Percentiles rank a stretch among this genome's conserved stretches.
phyloP scores from a whole-genome alignment of 768 basidiomycete species.

The Tulasnella sp. region DNA sequence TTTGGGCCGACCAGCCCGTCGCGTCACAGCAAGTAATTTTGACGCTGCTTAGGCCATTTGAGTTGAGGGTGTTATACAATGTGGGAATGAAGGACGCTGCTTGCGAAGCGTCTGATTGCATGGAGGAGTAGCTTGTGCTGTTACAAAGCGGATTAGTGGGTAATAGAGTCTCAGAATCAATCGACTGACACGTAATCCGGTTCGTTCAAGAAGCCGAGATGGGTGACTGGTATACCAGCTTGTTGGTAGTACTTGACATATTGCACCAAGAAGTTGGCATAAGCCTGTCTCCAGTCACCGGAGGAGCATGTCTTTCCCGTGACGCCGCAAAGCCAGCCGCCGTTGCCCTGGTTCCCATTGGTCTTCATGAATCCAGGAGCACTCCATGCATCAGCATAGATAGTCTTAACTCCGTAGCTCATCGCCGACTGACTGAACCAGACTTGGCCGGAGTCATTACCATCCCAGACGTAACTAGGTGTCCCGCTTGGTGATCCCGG shows the following conservation, averaged over 20 bases:
- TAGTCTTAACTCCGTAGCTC: conserved; percentile 23
- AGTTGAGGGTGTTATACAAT: conserved; percentile 17
- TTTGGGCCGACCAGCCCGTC: conserved; percentile 26
- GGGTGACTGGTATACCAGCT: conserved; percentile 26
- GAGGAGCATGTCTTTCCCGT: conserved; percentile 33
- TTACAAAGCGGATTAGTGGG: not conserved
- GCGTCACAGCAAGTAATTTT: conserved; percentile 35
- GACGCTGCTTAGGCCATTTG: conserved; percentile 1
- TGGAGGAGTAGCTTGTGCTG: conserved; percentile 26
- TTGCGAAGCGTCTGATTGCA: not conserved
- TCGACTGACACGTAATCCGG: conserved; percentile 27
- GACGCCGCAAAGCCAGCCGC: conserved; percentile 33
- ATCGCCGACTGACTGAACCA: conserved; percentile 30
- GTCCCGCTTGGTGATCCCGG: not conserved
- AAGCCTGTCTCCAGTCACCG: conserved; percentile 36
- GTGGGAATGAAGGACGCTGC: conserved; percentile 25
- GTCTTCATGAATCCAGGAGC: conserved; percentile 37
- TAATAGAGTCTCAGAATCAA: too few relatives aligned
- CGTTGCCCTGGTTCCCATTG: conserved; percentile 28
- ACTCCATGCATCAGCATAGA: conserved; percentile 37
- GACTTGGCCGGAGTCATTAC: conserved; percentile 26
- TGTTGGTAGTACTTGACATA: conserved; percentile 34
- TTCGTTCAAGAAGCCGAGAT: conserved; percentile 34
- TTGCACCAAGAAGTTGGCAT: conserved; percentile 35
- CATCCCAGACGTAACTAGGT: conserved; percentile 30